Percentiles rank a stretch among this genome's conserved stretches.
These are phyloP conservation scores for Tripterygium wilfordii DNA, from an alignment of 177 flowering plant genomes.

Conservation along the genomic window DNA sequence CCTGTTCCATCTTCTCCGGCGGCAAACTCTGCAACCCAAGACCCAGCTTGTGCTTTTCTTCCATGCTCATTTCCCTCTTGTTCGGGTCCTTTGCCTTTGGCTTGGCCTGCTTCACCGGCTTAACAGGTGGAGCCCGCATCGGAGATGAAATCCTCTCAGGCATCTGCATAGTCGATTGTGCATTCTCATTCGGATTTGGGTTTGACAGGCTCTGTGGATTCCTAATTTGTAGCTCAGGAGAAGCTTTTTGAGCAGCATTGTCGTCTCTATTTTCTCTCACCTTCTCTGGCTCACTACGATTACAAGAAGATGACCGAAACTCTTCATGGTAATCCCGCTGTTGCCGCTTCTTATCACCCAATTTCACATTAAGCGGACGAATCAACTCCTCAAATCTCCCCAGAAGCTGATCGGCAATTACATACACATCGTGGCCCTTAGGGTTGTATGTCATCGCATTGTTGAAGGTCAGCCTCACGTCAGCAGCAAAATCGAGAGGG, in stretches of 20 bases:
- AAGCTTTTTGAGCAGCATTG: conserved; percentile 7
- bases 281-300: conserved; percentile 12
- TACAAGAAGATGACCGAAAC: conserved; percentile 23
- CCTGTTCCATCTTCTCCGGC: conserved; percentile 45
- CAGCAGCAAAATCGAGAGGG: conserved; percentile 29
- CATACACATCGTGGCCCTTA: conserved; percentile 29
- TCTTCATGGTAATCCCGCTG: conserved; percentile 13
- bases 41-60: conserved; percentile 81
- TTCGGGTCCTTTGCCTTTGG: conserved; percentile 83
- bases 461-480: conserved; percentile 32
- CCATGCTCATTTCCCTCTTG: conserved; percentile 78
- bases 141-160: conserved; percentile 23
- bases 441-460: conserved; percentile 39
- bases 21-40: conserved; percentile 64
- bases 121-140: conserved; percentile 12
- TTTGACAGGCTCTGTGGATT: not conserved
- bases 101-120: conserved; percentile 58
- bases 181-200: conserved; percentile 7
- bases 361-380: conserved; percentile 14
- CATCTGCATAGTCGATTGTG: no score
- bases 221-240: no score
- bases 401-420: conserved; percentile 26
- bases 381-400: conserved; percentile 27
- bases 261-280: conserved; percentile 4
- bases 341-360: conserved; percentile 3